Evolutionary conservation across 164 flowering plant species (phyloP).

Genomic region (Umbellularia californica): DNA sequence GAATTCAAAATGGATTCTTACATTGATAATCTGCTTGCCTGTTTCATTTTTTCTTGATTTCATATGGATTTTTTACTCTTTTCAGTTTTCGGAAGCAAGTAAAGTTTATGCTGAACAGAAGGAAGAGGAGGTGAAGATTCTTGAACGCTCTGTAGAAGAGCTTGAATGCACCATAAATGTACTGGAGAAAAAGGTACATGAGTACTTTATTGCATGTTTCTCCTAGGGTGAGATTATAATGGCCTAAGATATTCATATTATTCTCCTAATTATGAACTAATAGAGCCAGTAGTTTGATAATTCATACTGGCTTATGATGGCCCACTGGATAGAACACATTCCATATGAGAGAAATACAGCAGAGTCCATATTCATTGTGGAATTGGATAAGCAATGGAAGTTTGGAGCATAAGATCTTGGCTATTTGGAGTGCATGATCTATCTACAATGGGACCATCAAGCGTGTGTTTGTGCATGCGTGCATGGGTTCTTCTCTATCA

Average conservation of each 20-base stretch:
- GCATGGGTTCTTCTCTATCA: background rate
- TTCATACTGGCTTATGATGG: background rate
- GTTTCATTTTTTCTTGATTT: background rate
- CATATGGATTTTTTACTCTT: background rate
- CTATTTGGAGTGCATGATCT: background rate
- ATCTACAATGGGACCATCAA: background rate
- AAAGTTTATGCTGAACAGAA: constrained; percentile 79
- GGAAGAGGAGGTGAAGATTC: constrained; percentile 86
- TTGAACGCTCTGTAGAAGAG: constrained; percentile 83
- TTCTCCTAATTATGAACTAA: background rate
- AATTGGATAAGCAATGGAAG: background rate
- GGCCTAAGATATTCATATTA: background rate
- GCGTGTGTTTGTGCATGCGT: background rate
- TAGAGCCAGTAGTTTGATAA: background rate
- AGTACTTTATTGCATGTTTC: background rate
- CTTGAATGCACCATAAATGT: constrained; percentile 79
- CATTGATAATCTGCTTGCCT: background rate
- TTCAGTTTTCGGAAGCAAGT: constrained; percentile 71
- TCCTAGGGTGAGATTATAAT: background rate
- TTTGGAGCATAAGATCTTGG: background rate
- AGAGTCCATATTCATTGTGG: background rate
- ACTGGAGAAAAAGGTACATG: constrained; percentile 69
- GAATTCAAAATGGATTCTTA: background rate
- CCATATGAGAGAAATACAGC: background rate
- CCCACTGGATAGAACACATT: background rate